Percentiles rank a stretch among this genome's conserved stretches.
phyloP scores from a whole-genome alignment of 805 yeast genomes.

The Saccharomyces paradoxus region DNA sequence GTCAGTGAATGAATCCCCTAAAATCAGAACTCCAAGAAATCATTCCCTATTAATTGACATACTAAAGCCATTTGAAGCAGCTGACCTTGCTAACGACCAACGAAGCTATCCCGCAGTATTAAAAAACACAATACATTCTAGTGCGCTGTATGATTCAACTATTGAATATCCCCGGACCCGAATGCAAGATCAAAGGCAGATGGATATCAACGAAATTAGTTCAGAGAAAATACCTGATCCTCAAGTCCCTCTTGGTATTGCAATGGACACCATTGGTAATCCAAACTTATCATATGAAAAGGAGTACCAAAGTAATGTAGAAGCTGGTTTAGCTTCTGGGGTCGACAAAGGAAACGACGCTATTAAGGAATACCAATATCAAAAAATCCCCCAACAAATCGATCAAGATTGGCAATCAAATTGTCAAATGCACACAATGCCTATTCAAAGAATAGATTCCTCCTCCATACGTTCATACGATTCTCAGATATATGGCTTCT shows the following conservation, averaged over 20 bases:
- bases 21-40: not conserved
- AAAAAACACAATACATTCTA: not conserved
- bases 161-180: not conserved
- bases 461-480: constrained; percentile 14
- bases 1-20: not conserved
- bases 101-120: not conserved
- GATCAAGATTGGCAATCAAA: not conserved
- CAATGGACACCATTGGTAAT: not conserved
- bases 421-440: constrained; percentile 4
- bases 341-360: not conserved
- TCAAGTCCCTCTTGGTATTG: not conserved
- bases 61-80: not conserved
- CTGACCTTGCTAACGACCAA: not conserved
- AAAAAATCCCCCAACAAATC: not conserved
- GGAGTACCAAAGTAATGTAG: not conserved
- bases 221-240: not conserved
- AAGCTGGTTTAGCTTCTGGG: not conserved
- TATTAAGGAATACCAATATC: not conserved
- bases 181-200: not conserved
- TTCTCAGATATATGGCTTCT: constrained; percentile 7
- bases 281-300: not conserved
- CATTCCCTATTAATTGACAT: not conserved
- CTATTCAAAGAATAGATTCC: constrained; percentile 19
- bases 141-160: not conserved
- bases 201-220: not conserved